Percentiles rank a stretch among this genome's conserved stretches.
phyloP scores from a whole-genome alignment of 768 basidiomycete genomes.

The Lactifluus echinatus region DNA sequence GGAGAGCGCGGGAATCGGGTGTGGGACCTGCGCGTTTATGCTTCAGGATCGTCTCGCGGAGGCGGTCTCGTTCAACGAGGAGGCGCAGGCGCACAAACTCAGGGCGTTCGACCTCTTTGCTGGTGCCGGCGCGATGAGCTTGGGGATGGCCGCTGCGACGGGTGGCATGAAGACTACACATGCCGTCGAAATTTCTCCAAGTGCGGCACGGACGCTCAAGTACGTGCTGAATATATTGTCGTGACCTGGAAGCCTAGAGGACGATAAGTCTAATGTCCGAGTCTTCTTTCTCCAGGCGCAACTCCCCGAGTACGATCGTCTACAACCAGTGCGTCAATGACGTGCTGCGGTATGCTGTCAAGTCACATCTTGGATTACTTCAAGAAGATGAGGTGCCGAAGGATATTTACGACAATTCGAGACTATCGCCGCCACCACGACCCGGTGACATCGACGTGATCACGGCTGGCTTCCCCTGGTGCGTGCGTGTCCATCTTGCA shows the following conservation, averaged over 20 bases:
- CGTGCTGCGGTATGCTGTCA: constrained; percentile 50
- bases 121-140: constrained; percentile 51
- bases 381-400: constrained; percentile 29
- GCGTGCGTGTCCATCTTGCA: constrained; percentile 28
- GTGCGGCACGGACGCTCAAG: constrained; percentile 60
- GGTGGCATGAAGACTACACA: constrained; percentile 52
- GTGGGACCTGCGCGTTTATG: constrained; percentile 34
- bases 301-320: constrained; percentile 43
- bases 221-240: constrained; percentile 20
- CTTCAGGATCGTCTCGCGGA: constrained; percentile 20
- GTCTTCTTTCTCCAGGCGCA: constrained; percentile 32
- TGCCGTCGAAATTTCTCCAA: constrained; percentile 67
- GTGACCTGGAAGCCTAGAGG: background rate
- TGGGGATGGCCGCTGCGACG: constrained; percentile 43
- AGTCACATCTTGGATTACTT: constrained; percentile 32
- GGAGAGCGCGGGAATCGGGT: constrained; percentile 36
- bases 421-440: constrained; percentile 39
- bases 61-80: constrained; percentile 25
- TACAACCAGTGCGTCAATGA: constrained; percentile 69
- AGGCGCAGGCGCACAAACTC: constrained; percentile 24
- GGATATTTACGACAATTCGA: constrained; percentile 32
- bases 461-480: constrained; percentile 74
- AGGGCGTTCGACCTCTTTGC: constrained; percentile 36
- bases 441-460: constrained; percentile 53
- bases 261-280: background rate